Percentiles rank a stretch among this genome's conserved stretches.
These are phyloP conservation scores for Ogataea chonburiensis DNA, from an alignment of 805 yeast genomes.

Conservation along the genomic window DNA sequence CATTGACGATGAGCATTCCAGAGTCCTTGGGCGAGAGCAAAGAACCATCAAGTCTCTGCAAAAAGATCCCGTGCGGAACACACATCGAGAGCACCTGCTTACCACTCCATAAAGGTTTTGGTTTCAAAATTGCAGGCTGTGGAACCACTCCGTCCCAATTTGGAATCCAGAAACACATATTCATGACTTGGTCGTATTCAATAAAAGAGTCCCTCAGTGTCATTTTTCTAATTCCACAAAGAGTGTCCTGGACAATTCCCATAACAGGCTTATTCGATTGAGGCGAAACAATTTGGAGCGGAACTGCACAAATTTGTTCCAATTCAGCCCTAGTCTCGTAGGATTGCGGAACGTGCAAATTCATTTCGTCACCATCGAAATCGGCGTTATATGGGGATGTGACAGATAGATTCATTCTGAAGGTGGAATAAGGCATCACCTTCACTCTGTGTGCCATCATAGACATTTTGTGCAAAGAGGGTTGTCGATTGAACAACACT, in stretches of 20 bases:
- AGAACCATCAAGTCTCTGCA: conserved; percentile 92
- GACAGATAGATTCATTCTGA: conserved; percentile 92
- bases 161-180: conserved; percentile 96
- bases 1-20: conserved; percentile 94
- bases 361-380: conserved; percentile 99
- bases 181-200: conserved; percentile 93
- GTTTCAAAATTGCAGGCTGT: conserved; percentile 89
- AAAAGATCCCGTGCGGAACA: conserved; percentile 92
- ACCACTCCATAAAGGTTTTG: conserved; percentile 97
- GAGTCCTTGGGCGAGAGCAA: conserved; percentile 83
- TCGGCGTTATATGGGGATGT: conserved; percentile 99
- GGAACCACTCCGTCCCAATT: conserved; percentile 99
- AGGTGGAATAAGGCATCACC: conserved; percentile 98
- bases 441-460: conserved; percentile 99
- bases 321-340: conserved; percentile 97
- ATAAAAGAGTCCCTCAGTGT: conserved; percentile 86
- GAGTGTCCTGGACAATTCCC: conserved; percentile 99
- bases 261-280: conserved; percentile 98
- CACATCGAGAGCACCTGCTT: conserved; percentile 90
- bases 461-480: conserved; percentile 98
- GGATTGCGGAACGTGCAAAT: conserved; percentile 97
- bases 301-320: conserved; percentile 94
- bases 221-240: conserved; percentile 96
- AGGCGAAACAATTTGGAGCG: conserved; percentile 95
- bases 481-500: conserved; percentile 97